Evolutionary conservation across 2,329 filamentous ascomycete species (phyloP).

Genomic region (Alternaria consortialis): DNA sequence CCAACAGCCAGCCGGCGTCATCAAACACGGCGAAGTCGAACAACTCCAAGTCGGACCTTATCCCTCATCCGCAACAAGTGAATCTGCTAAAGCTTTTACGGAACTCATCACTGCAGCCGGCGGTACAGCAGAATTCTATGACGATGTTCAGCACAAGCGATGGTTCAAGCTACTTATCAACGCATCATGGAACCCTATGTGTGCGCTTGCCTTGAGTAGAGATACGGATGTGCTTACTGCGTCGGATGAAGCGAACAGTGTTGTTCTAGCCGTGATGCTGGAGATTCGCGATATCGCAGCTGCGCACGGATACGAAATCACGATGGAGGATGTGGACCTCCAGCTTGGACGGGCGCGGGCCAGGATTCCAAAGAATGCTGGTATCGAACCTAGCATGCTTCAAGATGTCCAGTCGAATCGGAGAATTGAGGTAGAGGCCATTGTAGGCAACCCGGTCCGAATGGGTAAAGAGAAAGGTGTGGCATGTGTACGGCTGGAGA

Average conservation of each 20-base stretch:
- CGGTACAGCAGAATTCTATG: conserved; percentile 59
- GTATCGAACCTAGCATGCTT: conserved; percentile 61
- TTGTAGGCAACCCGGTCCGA: conserved; percentile 58
- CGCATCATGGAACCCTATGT: conserved; percentile 69
- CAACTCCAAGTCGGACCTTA: conserved; percentile 61
- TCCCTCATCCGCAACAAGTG: conserved; percentile 44
- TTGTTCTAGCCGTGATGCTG: conserved; percentile 56
- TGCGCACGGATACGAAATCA: conserved; percentile 53
- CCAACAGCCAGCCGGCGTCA: conserved; percentile 59
- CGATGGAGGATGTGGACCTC: conserved; percentile 48
- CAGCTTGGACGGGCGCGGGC: conserved; percentile 52
- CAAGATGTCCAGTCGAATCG: conserved; percentile 56
- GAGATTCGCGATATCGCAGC: conserved; percentile 56
- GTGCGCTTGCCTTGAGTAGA: conserved; percentile 63
- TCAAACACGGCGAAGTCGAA: conserved; percentile 59
- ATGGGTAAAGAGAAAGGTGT: conserved; percentile 54
- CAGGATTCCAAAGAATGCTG: conserved; percentile 47
- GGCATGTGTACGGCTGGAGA: conserved; percentile 53
- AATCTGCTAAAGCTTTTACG: conserved; percentile 46
- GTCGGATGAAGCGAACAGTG: conserved; percentile 49
- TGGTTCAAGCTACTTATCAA: conserved; percentile 71
- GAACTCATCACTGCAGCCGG: conserved; percentile 56
- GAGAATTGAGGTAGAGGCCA: conserved; percentile 61
- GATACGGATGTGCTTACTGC: conserved; percentile 61
- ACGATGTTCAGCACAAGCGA: conserved; percentile 65